These are phyloP conservation scores for Sordariomycetes sp. DNA, from an alignment of 2,329 filamentous ascomycete species.

Conservation along the genomic window DNA sequence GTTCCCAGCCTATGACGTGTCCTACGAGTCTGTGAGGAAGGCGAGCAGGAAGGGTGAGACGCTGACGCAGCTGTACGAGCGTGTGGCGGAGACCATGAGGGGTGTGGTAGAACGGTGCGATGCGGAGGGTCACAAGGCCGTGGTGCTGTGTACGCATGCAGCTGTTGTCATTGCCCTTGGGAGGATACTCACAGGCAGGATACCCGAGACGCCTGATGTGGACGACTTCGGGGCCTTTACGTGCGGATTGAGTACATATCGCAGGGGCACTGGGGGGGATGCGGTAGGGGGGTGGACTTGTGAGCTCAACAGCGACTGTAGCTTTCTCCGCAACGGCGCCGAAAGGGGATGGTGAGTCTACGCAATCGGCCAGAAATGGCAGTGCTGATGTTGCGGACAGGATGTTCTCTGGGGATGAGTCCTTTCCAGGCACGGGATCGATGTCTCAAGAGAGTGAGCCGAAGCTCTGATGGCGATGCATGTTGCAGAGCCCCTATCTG, in stretches of 20 bases:
- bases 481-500: no score
- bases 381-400: constrained; percentile 11
- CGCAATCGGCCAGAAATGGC: no score
- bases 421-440: constrained; percentile 33
- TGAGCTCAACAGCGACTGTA: constrained; percentile 73
- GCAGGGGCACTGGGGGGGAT: constrained; percentile 6
- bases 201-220: constrained; percentile 61
- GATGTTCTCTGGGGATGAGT: constrained; percentile 48
- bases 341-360: not conserved
- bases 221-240: constrained; percentile 85
- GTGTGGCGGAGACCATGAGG: constrained; percentile 61
- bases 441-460: constrained; percentile 19
- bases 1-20: constrained; percentile 54
- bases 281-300: constrained; percentile 69
- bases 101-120: constrained; percentile 68
- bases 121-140: constrained; percentile 53
- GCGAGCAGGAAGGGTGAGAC: constrained; percentile 70
- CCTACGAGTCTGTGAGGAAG: constrained; percentile 53
- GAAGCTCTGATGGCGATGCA: constrained; percentile 16
- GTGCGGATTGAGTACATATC: constrained; percentile 65
- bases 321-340: constrained; percentile 44
- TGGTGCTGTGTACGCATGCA: constrained; percentile 83
- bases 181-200: constrained; percentile 66
- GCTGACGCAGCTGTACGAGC: constrained; percentile 69
- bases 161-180: constrained; percentile 83